Evolutionary conservation across 2,329 filamentous ascomycete genomes (phyloP).

Genomic region (Lojkania enalia): DNA sequence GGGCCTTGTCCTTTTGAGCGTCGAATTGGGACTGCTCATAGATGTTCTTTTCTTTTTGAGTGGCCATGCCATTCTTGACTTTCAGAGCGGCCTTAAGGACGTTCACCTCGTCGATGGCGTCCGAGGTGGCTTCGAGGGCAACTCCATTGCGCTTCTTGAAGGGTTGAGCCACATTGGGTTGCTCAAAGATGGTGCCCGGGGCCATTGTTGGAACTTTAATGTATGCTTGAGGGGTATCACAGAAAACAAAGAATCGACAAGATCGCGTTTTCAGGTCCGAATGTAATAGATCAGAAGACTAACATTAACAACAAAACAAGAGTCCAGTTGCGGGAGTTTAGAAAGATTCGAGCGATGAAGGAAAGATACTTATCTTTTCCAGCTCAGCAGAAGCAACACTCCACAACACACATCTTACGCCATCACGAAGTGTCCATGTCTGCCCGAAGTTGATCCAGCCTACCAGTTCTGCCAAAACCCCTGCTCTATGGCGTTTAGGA

Average conservation of each 20-base stretch:
- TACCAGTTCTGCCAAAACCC: conserved; percentile 19
- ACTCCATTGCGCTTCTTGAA: conserved; percentile 59
- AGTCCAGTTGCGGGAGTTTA: neutral
- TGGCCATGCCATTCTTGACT: conserved; percentile 51
- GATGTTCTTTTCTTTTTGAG: conserved; percentile 52
- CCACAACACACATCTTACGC: neutral
- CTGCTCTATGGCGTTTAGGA: conserved; percentile 19
- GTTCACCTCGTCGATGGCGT: conserved; percentile 64
- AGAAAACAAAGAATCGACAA: conserved; percentile 8
- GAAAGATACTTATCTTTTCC: conserved; percentile 6
- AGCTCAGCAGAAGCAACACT: conserved; percentile 1
- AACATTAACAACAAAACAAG: no score
- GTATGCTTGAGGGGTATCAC: conserved; percentile 23
- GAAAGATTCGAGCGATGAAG: neutral
- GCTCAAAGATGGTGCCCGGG: conserved; percentile 49
- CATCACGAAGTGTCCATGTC: conserved; percentile 8
- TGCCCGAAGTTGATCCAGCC: conserved; percentile 26
- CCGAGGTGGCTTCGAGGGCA: conserved; percentile 61
- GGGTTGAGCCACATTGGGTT: conserved; percentile 47
- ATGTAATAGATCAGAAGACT: neutral
- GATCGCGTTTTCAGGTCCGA: neutral
- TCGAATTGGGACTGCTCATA: conserved; percentile 69
- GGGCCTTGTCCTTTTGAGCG: conserved; percentile 73
- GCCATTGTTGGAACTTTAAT: conserved; percentile 43
- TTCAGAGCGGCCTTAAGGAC: conserved; percentile 60